Evolutionary conservation across 2,329 filamentous ascomycete genomes (phyloP).

Genomic region (Alternaria alternata): DNA sequence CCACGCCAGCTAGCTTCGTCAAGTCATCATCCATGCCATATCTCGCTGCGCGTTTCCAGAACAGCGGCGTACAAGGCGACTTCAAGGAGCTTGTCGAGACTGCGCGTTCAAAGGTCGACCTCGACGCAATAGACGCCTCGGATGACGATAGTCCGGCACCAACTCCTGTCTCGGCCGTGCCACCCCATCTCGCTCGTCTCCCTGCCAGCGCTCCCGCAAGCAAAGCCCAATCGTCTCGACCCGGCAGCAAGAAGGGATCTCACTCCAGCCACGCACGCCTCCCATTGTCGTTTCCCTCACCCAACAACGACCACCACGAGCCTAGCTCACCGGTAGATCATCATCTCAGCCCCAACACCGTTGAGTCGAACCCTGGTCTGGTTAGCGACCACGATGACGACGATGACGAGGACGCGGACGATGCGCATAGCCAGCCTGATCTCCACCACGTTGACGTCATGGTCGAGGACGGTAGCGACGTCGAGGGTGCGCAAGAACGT

Average conservation of each 20-base stretch:
- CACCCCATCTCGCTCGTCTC: constrained; percentile 45
- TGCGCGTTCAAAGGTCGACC: constrained; percentile 47
- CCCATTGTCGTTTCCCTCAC: constrained; percentile 42
- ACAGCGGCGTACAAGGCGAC: constrained; percentile 54
- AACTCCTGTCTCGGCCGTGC: constrained; percentile 38
- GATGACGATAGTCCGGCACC: constrained; percentile 47
- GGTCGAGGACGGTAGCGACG: constrained; percentile 51
- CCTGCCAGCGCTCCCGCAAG: constrained; percentile 40
- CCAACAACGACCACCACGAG: constrained; percentile 40
- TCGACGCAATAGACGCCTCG: constrained; percentile 45
- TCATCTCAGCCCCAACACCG: constrained; percentile 55
- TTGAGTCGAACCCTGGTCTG: constrained; percentile 59
- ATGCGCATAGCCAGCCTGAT: constrained; percentile 48
- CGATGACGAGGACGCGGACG: constrained; percentile 54
- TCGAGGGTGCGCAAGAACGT: constrained; percentile 47
- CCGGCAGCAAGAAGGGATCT: constrained; percentile 47
- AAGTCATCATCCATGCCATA: constrained; percentile 53
- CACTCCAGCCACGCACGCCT: constrained; percentile 38
- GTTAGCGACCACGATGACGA: constrained; percentile 61
- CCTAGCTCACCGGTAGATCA: constrained; percentile 47
- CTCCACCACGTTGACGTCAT: constrained; percentile 48
- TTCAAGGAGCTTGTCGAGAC: constrained; percentile 49
- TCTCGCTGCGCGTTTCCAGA: constrained; percentile 51
- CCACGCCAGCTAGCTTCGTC: constrained; percentile 39
- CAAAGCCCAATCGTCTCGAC: constrained; percentile 41